Percentiles rank a stretch among this genome's conserved stretches.
These are phyloP conservation scores for Aspergillus quadrilineatus DNA, from an alignment of 2,329 filamentous ascomycete species.

Conservation along the genomic window DNA sequence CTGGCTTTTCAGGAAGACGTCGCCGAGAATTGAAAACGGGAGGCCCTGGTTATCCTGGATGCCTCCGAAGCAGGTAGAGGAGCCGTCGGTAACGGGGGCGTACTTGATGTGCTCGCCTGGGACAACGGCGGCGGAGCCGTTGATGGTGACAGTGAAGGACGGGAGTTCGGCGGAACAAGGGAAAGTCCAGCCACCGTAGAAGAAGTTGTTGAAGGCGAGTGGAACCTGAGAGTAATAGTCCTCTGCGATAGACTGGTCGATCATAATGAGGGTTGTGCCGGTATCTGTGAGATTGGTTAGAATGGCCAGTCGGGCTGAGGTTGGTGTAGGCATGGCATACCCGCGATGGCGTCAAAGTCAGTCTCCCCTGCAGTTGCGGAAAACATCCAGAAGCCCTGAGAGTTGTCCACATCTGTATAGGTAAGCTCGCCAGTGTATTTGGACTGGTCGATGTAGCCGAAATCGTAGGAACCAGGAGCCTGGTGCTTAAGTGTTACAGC, in stretches of 20 bases:
- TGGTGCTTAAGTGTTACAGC: conserved; percentile 57
- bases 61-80: conserved; percentile 67
- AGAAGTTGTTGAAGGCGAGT: conserved; percentile 50
- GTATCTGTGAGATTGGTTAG: conserved; percentile 51
- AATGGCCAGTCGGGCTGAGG: background rate
- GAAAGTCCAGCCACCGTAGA: conserved; percentile 57
- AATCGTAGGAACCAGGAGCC: conserved; percentile 54
- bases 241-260: conserved; percentile 53
- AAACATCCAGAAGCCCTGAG: conserved; percentile 65
- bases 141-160: conserved; percentile 55
- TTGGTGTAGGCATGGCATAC: conserved; percentile 16
- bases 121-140: conserved; percentile 50
- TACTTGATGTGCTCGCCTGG: conserved; percentile 59
- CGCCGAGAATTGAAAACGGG: conserved; percentile 69
- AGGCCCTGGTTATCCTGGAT: conserved; percentile 65
- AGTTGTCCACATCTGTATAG: conserved; percentile 56
- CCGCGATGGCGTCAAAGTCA: conserved; percentile 57
- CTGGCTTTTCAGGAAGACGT: conserved; percentile 74
- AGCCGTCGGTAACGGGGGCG: conserved; percentile 41
- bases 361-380: conserved; percentile 48
- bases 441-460: conserved; percentile 58
- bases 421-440: conserved; percentile 60
- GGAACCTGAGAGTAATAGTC: conserved; percentile 61
- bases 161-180: conserved; percentile 53
- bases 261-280: conserved; percentile 65